A percentile compares a stretch with the other conserved stretches of the same genome.
phyloP scores from a whole-genome alignment of 257 asterid species.

The Marsdenia floribunda region DNA sequence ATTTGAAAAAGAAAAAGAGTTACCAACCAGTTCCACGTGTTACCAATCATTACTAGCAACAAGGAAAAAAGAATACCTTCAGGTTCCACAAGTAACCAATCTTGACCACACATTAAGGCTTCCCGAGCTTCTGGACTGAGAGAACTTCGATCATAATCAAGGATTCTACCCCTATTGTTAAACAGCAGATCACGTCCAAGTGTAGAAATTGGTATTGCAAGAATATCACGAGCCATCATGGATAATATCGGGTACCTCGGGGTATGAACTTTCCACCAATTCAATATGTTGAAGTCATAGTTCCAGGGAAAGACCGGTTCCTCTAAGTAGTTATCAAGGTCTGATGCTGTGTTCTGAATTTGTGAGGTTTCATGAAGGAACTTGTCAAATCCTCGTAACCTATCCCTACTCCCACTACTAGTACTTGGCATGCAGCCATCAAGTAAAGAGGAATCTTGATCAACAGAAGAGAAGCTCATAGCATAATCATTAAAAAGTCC shows the following conservation, averaged over 20 bases:
- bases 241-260: constrained; percentile 95
- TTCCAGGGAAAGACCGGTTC: constrained; percentile 92
- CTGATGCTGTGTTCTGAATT: constrained; percentile 58
- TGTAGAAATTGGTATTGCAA: constrained; percentile 75
- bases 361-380: constrained; percentile 77
- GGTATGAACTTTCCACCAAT: constrained; percentile 99
- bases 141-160: constrained; percentile 52
- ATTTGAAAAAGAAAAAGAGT: neutral
- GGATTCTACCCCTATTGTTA: constrained; percentile 61
- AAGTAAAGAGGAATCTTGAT: constrained; percentile 40
- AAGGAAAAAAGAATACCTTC: constrained; percentile 45
- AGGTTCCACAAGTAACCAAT: constrained; percentile 72
- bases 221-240: constrained; percentile 89
- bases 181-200: constrained; percentile 66
- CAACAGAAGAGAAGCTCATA: constrained; percentile 42
- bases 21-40: too few species aligned
- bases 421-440: constrained; percentile 41
- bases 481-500: constrained; percentile 72
- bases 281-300: constrained; percentile 71
- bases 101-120: constrained; percentile 91
- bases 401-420: constrained; percentile 57
- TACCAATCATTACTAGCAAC: neutral
- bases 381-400: constrained; percentile 85
- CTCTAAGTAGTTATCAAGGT: constrained; percentile 78
- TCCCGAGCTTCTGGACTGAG: constrained; percentile 72